Conservation (phyloP, 345 rosid species). For the Sisymbrium altissimum region DNA sequence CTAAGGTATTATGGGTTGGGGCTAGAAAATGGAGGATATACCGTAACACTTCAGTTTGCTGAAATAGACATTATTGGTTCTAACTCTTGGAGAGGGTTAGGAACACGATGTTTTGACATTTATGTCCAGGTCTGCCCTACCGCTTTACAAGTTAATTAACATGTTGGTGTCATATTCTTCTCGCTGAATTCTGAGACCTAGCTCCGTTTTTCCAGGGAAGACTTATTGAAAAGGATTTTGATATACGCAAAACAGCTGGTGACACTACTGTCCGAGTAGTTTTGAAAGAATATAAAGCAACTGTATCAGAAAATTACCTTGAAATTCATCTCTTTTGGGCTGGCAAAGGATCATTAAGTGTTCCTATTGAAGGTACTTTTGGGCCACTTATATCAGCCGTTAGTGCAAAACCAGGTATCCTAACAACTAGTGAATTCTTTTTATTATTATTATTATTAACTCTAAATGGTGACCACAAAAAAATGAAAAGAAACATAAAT, state of each 20-base stretch:
- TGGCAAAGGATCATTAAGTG: slow-evolving; percentile 36
- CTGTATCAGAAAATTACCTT: slow-evolving; percentile 31
- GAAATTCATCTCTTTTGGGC: slow-evolving; percentile 38
- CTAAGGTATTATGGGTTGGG: slow-evolving; percentile 38
- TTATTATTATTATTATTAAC: no score
- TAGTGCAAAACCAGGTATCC: slow-evolving; percentile 56
- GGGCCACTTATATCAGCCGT: slow-evolving; percentile 45
- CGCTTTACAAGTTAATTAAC: neutral
- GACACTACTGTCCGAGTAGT: slow-evolving; percentile 32
- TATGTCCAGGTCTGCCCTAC: slow-evolving; percentile 42
- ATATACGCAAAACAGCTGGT: slow-evolving; percentile 37
- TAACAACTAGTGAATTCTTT: no score
- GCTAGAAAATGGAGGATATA: slow-evolving; percentile 27
- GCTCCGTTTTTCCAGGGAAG: slow-evolving; percentile 31
- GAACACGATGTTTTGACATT: slow-evolving; percentile 44
- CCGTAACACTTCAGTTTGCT: slow-evolving; percentile 19
- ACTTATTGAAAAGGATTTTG: slow-evolving; percentile 45
- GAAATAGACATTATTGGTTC: slow-evolving; percentile 12
- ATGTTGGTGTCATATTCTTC: neutral
- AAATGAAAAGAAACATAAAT: no score
- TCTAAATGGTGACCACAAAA: no score
- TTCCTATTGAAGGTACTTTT: slow-evolving; percentile 33
- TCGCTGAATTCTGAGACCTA: neutral
- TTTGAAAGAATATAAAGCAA: slow-evolving; percentile 12
- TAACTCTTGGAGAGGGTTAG: slow-evolving; percentile 38